Base-by-base conservation (phyloP, 805 yeast genomes). In the Scheffersomyces amazonensis region DNA sequence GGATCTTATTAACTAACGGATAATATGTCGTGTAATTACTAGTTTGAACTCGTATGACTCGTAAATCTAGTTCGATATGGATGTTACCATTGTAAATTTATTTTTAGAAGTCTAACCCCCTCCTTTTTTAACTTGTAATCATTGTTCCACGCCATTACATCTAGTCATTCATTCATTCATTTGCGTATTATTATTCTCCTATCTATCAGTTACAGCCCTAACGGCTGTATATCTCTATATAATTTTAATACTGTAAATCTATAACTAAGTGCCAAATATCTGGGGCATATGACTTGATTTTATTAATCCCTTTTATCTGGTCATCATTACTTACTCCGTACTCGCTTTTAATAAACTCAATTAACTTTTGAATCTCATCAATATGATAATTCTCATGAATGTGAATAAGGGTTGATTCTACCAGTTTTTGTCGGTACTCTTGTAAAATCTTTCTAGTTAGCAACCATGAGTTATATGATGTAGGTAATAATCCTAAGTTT, bases 241-340 rank as follows among this genome's bases (percentile, higher is more conserved):
- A 21, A 21, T 21, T 21, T 24, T 12, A 24, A 24, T 24, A 24
- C 13, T 24, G 10, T 24, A 24, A 35, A 35, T 66, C 72, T 13
- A 59, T 44, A 4, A 86, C 85, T 2, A 85, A 64, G 48, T 87
- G 96, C 82, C 86, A 82, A 2, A 88, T 80, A 34, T 83, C 91
- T 0, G 96, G 96, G 0, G 96, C 95, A 69, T 81, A 87, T 0
- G 91, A 84, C 61, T 87, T 88, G 39, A 88, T 85, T 47, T 66
- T 75, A 44, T 84, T 87, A 8, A 81, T 42, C 42, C 77, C 80
- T 1, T 49, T 8, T 9, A 58, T 59, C 5, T 32, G 39, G 1
- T 53, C 46, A 5, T 31, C 23, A 4, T 36, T 12, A 5, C 16
- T n/a, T 8, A 13, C 42, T 19, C 32, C 37, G 21, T 67, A 49